A percentile compares a stretch with the other conserved stretches of the same genome.
Conservation (phyloP, 345 rosid genomes). For the Pseudoturritis turrita region DNA sequence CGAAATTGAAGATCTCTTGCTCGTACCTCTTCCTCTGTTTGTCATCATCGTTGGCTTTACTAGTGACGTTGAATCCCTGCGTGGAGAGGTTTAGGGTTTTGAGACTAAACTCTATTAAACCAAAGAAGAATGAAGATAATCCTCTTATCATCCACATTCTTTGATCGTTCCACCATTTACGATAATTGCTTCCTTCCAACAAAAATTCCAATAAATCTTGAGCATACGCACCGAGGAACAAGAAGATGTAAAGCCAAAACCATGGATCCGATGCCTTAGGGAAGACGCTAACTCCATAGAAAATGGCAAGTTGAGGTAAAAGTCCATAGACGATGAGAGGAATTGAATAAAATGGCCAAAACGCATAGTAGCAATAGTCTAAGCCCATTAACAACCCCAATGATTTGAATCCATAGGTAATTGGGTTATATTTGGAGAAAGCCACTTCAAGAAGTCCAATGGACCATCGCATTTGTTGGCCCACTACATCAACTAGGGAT, state of each 20-base stretch:
- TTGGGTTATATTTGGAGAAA: constrained; percentile 36
- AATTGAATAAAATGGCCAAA: constrained; percentile 49
- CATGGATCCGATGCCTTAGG: constrained; percentile 58
- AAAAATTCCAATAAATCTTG: constrained; percentile 44
- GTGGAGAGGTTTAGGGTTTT: constrained; percentile 43
- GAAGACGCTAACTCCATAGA: constrained; percentile 41
- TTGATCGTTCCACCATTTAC: constrained; percentile 73
- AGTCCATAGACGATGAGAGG: constrained; percentile 48
- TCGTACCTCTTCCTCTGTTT: constrained; percentile 54
- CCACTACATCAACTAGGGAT: constrained; percentile 36
- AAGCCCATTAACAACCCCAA: constrained; percentile 42
- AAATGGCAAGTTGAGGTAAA: constrained; percentile 62
- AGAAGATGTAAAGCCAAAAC: constrained; percentile 58
- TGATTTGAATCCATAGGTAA: constrained; percentile 42
- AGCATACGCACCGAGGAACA: constrained; percentile 54
- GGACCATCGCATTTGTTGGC: constrained; percentile 61
- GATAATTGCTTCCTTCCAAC: constrained; percentile 39
- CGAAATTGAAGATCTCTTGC: constrained; percentile 56
- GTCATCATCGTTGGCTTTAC: constrained; percentile 46
- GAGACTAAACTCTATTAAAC: constrained; percentile 40
- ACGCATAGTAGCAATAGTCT: constrained; percentile 35
- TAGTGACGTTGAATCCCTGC: constrained; percentile 50
- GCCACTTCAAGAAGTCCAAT: constrained; percentile 49
- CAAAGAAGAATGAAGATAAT: constrained; percentile 38
- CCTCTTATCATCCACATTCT: constrained; percentile 58